Conservation (phyloP, 2,329 filamentous ascomycete genomes). For the Lasiodiplodia theobromae region DNA sequence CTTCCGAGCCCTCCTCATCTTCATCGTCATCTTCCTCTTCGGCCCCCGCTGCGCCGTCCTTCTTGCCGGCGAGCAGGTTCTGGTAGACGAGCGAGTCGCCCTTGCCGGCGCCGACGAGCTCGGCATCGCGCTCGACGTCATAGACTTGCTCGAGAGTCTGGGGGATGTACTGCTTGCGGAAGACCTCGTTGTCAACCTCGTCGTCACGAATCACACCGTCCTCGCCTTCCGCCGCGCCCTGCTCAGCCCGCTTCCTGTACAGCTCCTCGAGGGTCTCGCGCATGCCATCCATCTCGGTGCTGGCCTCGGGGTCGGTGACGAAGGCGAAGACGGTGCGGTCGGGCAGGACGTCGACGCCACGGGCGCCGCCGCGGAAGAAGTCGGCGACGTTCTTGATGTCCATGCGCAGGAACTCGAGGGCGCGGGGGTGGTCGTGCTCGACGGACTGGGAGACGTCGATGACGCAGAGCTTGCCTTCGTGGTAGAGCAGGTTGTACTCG, state of each 20-base stretch:
- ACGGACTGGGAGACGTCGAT: constrained; percentile 98
- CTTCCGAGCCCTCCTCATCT: constrained; percentile 39
- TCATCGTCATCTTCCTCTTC: constrained; percentile 52
- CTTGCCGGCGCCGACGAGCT: constrained; percentile 75
- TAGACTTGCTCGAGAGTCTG: constrained; percentile 96
- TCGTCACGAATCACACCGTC: constrained; percentile 56
- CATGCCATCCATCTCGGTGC: constrained; percentile 68
- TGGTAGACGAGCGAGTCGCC: constrained; percentile 83
- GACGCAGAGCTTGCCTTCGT: constrained; percentile 82
- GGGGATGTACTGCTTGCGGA: constrained; percentile 94
- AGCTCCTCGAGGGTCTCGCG: constrained; percentile 69
- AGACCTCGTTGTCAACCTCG: constrained; percentile 88
- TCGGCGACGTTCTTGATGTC: constrained; percentile 97
- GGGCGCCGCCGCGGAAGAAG: constrained; percentile 76
- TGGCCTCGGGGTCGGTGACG: constrained; percentile 70
- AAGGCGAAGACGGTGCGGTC: constrained; percentile 87
- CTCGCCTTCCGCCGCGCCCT: constrained; percentile 49
- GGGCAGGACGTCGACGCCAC: constrained; percentile 80
- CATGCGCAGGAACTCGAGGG: constrained; percentile 93
- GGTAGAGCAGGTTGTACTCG: constrained; percentile 97
- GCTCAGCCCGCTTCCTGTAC: constrained; percentile 65
- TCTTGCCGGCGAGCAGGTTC: constrained; percentile 76
- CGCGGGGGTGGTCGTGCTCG: constrained; percentile 93
- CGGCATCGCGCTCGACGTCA: constrained; percentile 89
- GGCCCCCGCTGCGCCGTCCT: constrained; percentile 46